These are phyloP conservation scores for Tuber indicum DNA, from an alignment of 495 filamentous ascomycete genomes.

Conservation along the genomic window DNA sequence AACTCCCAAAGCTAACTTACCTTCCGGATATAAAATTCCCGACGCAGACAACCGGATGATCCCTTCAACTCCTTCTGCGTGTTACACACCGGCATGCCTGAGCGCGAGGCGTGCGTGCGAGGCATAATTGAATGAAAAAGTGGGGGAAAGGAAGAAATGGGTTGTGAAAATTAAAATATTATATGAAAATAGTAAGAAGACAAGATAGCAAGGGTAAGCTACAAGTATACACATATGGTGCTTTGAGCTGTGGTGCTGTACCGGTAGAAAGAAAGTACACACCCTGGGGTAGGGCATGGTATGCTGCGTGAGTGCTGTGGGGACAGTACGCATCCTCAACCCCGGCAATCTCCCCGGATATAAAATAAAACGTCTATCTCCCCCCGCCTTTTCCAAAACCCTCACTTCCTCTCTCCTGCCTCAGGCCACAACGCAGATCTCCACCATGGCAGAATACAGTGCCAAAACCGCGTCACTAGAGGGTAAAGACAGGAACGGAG, in stretches of 20 bases:
- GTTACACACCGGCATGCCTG: not conserved
- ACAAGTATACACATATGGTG: not conserved
- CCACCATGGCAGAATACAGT: constrained; percentile 9
- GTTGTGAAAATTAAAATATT: not conserved
- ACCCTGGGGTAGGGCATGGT: not conserved
- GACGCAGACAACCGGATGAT: not conserved
- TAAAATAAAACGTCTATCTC: not conserved
- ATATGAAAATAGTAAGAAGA: not conserved
- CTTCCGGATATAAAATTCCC: constrained; percentile 1
- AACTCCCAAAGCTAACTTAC: not conserved
- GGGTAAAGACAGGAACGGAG: constrained; percentile 10
- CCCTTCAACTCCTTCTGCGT: not conserved
- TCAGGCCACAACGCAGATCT: not conserved
- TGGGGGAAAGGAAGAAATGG: not conserved
- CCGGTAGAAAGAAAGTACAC: not conserved
- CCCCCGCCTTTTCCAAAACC: not conserved
- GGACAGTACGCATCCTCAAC: not conserved
- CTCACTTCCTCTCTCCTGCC: not conserved
- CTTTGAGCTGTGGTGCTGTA: not conserved
- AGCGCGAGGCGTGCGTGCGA: not conserved
- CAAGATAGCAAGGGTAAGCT: not conserved
- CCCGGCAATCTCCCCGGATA: not conserved
- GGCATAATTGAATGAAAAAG: not conserved
- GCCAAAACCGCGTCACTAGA: constrained; percentile 11
- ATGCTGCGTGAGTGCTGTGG: not conserved